Base-by-base conservation (phyloP, 1,284 basidiomycete species). In the Pisolithus thermaeus region DNA sequence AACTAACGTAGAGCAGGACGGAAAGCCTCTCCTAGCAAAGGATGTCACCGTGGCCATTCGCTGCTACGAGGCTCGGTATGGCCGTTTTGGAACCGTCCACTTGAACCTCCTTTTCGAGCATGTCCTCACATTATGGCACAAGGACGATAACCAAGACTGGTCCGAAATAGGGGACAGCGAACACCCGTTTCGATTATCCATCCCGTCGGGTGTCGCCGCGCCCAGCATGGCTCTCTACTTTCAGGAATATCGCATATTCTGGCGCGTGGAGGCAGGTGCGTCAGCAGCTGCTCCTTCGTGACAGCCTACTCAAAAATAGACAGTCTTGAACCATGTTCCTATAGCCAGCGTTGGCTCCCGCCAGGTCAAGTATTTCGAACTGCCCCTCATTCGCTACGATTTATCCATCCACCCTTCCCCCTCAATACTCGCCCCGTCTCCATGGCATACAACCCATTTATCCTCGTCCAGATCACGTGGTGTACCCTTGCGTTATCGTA, bases 231-330 rank as follows among this genome's bases (percentile, higher is more conserved):
- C 81, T 23, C 61, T 69, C 23, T 77, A 82, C 52, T 89, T 83
- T 60, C 84, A 86, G 58, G 85, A 85, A 61, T 91, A 90, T 66
- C 76, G 83, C 42, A 81, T 86, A 61, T 81, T 80, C 63, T 92
- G 90, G 90, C 76, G 86, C 49, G 72, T 92, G 52, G 90, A 92
- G 72, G 89, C 87, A 55, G 77, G 89, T 84, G 58, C 61, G 84
- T 75, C 18, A 45, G 47, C 54, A 51, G 27, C 51, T 38, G 16
- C 18, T 51, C 56, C 59, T 41, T 49, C 20, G 25, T 47, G 16
- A 38, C 39, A 22, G 52, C 50, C 7, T 53, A 54, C 58, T 58
- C 52, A 61, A 58, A 58, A 50, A 47, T 45, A 30, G 45, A 47
- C 52, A 88, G 85, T 81, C 49, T 75, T 90, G 39, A 77, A 78